Conservation (phyloP, 169 alveolate species). For the Plasmodium berghei region DNA sequence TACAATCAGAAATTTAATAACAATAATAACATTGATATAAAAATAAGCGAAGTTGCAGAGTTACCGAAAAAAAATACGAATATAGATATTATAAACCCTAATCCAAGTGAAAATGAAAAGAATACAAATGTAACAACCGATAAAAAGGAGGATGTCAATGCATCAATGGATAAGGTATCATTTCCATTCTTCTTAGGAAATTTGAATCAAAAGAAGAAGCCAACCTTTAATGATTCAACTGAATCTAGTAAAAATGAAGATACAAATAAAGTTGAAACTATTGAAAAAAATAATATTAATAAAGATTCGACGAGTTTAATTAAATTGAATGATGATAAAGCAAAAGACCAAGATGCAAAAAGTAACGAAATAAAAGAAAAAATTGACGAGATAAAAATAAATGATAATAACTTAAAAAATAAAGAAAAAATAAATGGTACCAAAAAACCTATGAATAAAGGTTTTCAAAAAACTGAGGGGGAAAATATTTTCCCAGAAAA, state of each 20-base stretch:
- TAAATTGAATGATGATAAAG: not conserved
- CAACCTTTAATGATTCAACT: not conserved
- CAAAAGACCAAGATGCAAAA: not conserved
- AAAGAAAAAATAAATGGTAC: not conserved
- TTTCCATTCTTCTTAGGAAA: constrained; percentile 1
- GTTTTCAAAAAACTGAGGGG: not conserved
- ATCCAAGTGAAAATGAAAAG: not conserved
- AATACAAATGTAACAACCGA: not conserved
- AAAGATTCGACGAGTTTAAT: not conserved
- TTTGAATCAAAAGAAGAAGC: not conserved
- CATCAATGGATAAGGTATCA: not conserved
- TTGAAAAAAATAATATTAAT: constrained; percentile 5
- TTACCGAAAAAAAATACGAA: constrained; percentile 15
- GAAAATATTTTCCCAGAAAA: not conserved
- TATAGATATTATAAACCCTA: not conserved
- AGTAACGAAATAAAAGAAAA: not conserved
- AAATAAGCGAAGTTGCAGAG: constrained; percentile 33
- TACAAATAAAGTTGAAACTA: not conserved
- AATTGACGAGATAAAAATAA: not conserved
- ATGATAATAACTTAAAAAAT: not conserved
- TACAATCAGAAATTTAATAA: not conserved
- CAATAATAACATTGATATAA: constrained; percentile 8
- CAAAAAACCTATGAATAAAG: not conserved
- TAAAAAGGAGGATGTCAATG: not conserved
- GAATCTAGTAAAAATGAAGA: not conserved